These are phyloP conservation scores for Candida pini DNA, from an alignment of 805 yeast genomes.

Conservation along the genomic window DNA sequence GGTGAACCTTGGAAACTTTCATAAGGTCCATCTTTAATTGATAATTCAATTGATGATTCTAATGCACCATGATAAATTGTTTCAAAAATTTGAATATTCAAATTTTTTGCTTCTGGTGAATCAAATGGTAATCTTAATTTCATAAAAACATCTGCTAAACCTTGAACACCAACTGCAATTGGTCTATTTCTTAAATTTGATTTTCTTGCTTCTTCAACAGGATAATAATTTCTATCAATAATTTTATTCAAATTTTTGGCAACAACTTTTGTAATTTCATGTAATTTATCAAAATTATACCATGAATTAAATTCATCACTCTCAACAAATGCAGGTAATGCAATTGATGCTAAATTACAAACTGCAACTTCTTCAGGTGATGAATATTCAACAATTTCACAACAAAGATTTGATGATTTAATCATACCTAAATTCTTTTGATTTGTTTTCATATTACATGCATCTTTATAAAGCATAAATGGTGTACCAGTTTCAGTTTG, in stretches of 20 bases:
- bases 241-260: constrained; percentile 51
- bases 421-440: constrained; percentile 57
- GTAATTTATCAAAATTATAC: constrained; percentile 53
- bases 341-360: constrained; percentile 56
- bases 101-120: constrained; percentile 49
- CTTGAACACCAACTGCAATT: constrained; percentile 60
- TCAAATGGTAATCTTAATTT: constrained; percentile 52
- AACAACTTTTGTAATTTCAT: constrained; percentile 48
- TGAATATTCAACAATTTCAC: constrained; percentile 59
- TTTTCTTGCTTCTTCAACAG: constrained; percentile 47
- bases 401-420: constrained; percentile 57
- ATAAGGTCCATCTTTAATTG: constrained; percentile 45
- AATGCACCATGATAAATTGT: constrained; percentile 57
- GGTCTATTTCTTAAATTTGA: constrained; percentile 58
- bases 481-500: constrained; percentile 65
- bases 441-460: constrained; percentile 53
- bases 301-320: constrained; percentile 35
- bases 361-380: constrained; percentile 55
- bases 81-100: constrained; percentile 56
- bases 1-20: constrained; percentile 51
- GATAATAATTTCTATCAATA: constrained; percentile 52
- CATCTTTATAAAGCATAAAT: constrained; percentile 59
- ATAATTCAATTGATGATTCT: constrained; percentile 52
- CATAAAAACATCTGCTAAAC: constrained; percentile 56
- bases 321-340: constrained; percentile 52